These are phyloP conservation scores for Psilocybe subaeruginosa DNA, from an alignment of 768 basidiomycete genomes.

Conservation along the genomic window DNA sequence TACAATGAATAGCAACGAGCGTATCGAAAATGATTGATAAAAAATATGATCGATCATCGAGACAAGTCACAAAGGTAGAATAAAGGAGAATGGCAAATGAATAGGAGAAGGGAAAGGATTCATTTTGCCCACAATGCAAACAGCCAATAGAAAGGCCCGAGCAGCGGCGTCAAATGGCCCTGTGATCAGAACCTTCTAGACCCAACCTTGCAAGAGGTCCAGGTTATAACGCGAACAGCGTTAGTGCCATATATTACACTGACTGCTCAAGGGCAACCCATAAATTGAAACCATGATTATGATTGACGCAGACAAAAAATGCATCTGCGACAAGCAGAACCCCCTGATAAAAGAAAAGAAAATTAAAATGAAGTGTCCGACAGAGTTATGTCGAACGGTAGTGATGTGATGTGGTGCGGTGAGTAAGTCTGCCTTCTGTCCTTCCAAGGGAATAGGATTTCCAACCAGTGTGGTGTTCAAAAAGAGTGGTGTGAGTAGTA, in stretches of 20 bases:
- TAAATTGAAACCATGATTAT: constrained; percentile 6
- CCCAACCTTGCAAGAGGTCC: background rate
- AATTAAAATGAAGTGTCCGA: background rate
- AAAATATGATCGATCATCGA: background rate
- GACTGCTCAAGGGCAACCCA: background rate
- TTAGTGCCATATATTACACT: background rate
- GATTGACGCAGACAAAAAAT: constrained; percentile 4
- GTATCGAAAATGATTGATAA: no score
- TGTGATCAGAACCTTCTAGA: background rate
- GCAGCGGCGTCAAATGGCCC: background rate
- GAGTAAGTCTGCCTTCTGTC: background rate
- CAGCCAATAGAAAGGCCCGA: background rate
- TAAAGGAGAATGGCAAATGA: background rate
- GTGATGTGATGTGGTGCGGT: background rate
- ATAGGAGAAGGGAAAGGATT: background rate
- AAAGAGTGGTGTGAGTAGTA: constrained; percentile 2
- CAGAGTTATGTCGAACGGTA: background rate
- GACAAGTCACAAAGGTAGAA: background rate
- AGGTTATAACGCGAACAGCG: background rate
- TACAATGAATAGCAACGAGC: background rate
- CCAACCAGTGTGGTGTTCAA: constrained; percentile 6
- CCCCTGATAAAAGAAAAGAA: background rate
- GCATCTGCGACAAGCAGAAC: constrained; percentile 6
- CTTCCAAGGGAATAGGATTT: constrained; percentile 1
- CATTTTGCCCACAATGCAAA: background rate